Evolutionary conservation across 2,329 filamentous ascomycete genomes (phyloP), one percentile per base, ranked within the genome.

Genomic region (Juglanconis juglandina): DNA sequence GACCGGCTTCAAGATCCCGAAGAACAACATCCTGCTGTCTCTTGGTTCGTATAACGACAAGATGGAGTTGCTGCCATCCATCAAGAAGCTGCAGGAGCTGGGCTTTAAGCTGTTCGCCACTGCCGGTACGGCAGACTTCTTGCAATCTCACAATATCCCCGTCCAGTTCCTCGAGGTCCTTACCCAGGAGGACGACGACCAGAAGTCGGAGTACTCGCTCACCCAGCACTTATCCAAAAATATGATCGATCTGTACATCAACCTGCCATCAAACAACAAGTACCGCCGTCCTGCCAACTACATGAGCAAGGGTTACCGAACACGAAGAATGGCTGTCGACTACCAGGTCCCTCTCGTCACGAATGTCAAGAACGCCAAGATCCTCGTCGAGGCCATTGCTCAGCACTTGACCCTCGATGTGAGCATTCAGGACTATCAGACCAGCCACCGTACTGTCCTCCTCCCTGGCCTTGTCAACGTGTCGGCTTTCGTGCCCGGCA

Each of bases 301-400:
- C 78, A 96, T 99, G 89, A 96, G 91, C 76, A 95, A 95, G 79
- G 95, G 95, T 63, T 99, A 99, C 79, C 89, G 91, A 71, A 98
- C 95, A 59, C 87, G 95, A 74, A 88, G 95, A 75, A 97, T 99
- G 93, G 95, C 95, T 41, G 95, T 99, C 47, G 95, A 97, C 76
- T 87, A 97, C 78, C 94, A 98, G 78, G 96, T 95, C 58, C 95
- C 95, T 61, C 81, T 99, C 63, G 94, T 99, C 17, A 99, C 95
- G 58, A 99, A 99, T 70, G 95, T 99, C 75, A 99, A 99, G 85
- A 98, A 97, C 72, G 95, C 95, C 62, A 99, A 98, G 83, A 91
- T 99, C 62, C 79, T 99, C 55, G 89, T 99, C 56, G 95, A 99
- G 78, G 95, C 94, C 30, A 91, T 99, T 66, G 88, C 92, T 59